A percentile compares a stretch with the other conserved stretches of the same genome.
Conservation (phyloP, 2,329 filamentous ascomycete species). For the Alternaria sp. region DNA sequence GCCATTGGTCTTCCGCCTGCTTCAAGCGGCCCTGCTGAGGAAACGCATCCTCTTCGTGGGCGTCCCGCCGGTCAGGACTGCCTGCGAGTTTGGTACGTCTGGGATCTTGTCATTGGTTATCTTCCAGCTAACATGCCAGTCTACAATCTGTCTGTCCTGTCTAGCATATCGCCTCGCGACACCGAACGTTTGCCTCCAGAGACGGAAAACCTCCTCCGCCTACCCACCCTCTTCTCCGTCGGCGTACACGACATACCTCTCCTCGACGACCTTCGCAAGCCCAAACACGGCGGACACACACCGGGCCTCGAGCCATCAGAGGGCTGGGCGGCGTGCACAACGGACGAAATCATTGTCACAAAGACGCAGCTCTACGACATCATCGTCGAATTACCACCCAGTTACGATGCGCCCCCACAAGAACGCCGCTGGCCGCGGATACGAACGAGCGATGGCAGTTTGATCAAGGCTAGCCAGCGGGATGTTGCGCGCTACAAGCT, state of each 20-base stretch:
- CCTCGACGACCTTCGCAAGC: slow-evolving; percentile 65
- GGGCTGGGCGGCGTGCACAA: slow-evolving; percentile 94
- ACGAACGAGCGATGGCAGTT: slow-evolving; percentile 66
- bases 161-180: slow-evolving; percentile 81
- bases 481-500: slow-evolving; percentile 75
- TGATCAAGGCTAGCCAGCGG: slow-evolving; percentile 85
- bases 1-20: slow-evolving; percentile 88
- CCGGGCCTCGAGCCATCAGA: slow-evolving; percentile 54
- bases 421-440: slow-evolving; percentile 78
- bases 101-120: background rate
- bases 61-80: slow-evolving; percentile 81
- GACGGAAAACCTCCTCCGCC: slow-evolving; percentile 66
- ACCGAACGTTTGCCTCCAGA: slow-evolving; percentile 70
- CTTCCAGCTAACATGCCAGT: slow-evolving; percentile 60
- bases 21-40: slow-evolving; percentile 82
- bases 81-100: slow-evolving; percentile 83
- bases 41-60: slow-evolving; percentile 88
- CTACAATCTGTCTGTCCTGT: slow-evolving; percentile 91
- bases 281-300: slow-evolving; percentile 44
- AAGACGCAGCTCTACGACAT: slow-evolving; percentile 90
- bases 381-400: slow-evolving; percentile 78
- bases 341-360: slow-evolving; percentile 87
- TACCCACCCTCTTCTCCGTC: slow-evolving; percentile 87
- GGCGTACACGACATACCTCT: slow-evolving; percentile 91
- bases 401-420: slow-evolving; percentile 58